These are phyloP conservation scores for Aspergillus wentii DNA, from an alignment of 495 filamentous ascomycete genomes.

Conservation along the genomic window DNA sequence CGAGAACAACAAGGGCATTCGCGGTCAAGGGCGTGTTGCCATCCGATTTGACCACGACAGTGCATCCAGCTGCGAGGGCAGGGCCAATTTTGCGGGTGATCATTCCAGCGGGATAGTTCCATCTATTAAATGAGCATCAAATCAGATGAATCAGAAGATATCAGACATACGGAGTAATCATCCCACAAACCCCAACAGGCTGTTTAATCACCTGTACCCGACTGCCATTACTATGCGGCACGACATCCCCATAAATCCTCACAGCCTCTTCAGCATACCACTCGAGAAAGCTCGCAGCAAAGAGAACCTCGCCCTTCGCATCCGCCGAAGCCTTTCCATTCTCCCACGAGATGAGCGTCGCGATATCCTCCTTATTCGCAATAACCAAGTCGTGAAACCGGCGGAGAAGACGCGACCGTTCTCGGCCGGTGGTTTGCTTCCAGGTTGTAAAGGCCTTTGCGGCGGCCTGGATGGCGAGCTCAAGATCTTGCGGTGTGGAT, in stretches of 20 bases:
- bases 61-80: conserved; percentile 16
- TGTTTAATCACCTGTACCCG: conserved; percentile 20
- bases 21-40: conserved; percentile 10
- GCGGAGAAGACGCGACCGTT: not conserved
- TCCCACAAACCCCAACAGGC: conserved; percentile 26
- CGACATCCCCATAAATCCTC: conserved; percentile 63
- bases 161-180: conserved; percentile 54
- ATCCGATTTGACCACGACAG: conserved; percentile 11
- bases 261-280: conserved; percentile 77
- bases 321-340: conserved; percentile 74
- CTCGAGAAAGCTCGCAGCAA: conserved; percentile 72
- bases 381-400: conserved; percentile 48
- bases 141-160: conserved; percentile 38
- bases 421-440: not conserved
- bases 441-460: not conserved
- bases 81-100: conserved; percentile 18
- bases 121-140: not conserved
- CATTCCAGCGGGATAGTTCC: conserved; percentile 21
- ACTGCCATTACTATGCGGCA: conserved; percentile 51
- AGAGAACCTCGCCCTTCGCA: conserved; percentile 66
- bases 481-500: not conserved
- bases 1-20: conserved; percentile 8
- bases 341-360: conserved; percentile 56
- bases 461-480: not conserved
- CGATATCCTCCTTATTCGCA: conserved; percentile 71